These are phyloP conservation scores for Xylaria venustula DNA, from an alignment of 495 filamentous ascomycete genomes.

Conservation along the genomic window DNA sequence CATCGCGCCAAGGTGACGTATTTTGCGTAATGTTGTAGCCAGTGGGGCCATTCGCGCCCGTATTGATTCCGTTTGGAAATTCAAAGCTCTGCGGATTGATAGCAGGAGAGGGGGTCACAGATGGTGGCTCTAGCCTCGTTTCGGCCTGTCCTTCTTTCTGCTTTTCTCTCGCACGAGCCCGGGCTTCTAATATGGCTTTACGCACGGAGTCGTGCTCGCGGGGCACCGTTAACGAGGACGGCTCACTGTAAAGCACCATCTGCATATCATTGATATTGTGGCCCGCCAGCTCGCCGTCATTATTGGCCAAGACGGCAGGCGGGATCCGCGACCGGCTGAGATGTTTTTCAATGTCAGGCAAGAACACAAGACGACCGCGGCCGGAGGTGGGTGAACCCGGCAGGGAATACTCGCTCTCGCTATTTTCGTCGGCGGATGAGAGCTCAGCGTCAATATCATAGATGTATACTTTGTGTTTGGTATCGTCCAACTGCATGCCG, in stretches of 20 bases:
- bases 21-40: background rate
- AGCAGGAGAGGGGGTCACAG: background rate
- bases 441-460: conserved; percentile 87
- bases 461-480: conserved; percentile 84
- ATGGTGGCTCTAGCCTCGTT: background rate
- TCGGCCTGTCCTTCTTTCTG: conserved; percentile 25
- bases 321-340: conserved; percentile 65
- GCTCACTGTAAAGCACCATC: conserved; percentile 79
- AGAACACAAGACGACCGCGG: conserved; percentile 60
- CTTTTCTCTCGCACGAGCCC: conserved; percentile 60
- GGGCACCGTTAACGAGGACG: conserved; percentile 71
- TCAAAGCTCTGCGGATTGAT: background rate
- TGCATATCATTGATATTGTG: conserved; percentile 51
- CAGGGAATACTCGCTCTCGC: conserved; percentile 38
- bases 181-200: conserved; percentile 81
- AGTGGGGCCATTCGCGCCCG: background rate
- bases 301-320: conserved; percentile 55
- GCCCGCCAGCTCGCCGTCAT: conserved; percentile 44
- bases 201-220: conserved; percentile 78
- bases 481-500: conserved; percentile 84
- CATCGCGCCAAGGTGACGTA: background rate
- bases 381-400: conserved; percentile 36
- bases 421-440: conserved; percentile 52
- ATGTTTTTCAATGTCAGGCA: conserved; percentile 81
- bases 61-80: background rate